Conservation (phyloP, 306 rosid species). For the Pterocarpus santalinus region DNA sequence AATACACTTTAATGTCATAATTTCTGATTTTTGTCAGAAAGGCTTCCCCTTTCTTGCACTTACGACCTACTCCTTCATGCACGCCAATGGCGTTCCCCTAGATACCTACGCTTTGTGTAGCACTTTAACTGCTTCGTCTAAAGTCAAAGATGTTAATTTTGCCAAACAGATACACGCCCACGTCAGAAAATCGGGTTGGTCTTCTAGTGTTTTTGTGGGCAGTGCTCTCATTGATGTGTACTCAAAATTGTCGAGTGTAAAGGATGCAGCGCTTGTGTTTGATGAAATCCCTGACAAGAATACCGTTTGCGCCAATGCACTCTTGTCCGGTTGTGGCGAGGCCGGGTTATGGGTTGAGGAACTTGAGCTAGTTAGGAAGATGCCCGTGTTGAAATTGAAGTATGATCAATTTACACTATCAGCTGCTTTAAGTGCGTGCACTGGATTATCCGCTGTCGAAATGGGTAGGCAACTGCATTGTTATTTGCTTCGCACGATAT, state of each 20-base stretch:
- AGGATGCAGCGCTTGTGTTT: slow-evolving; percentile 68
- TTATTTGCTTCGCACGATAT: slow-evolving; percentile 55
- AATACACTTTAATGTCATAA: slow-evolving; percentile 60
- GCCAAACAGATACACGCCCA: slow-evolving; percentile 67
- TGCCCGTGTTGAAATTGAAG: slow-evolving; percentile 65
- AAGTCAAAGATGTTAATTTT: slow-evolving; percentile 50
- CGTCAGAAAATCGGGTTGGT: slow-evolving; percentile 71
- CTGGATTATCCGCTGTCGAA: slow-evolving; percentile 70
- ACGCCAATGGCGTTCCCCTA: slow-evolving; percentile 56
- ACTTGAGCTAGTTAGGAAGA: slow-evolving; percentile 64
- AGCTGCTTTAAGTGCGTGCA: slow-evolving; percentile 70
- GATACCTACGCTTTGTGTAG: slow-evolving; percentile 75
- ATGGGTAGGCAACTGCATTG: slow-evolving; percentile 76
- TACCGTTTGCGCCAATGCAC: slow-evolving; percentile 78
- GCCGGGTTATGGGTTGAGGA: slow-evolving; percentile 67
- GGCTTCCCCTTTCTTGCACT: slow-evolving; percentile 64
- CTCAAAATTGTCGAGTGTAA: slow-evolving; percentile 52
- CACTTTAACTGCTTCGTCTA: slow-evolving; percentile 67
- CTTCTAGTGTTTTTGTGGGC: slow-evolving; percentile 75
- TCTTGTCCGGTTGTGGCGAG: slow-evolving; percentile 69
- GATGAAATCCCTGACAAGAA: slow-evolving; percentile 81
- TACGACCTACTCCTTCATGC: slow-evolving; percentile 73
- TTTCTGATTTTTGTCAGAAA: slow-evolving; percentile 58
- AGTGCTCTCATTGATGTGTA: slow-evolving; percentile 73
- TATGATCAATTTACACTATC: slow-evolving; percentile 75